Evolutionary conservation across 768 basidiomycete genomes (phyloP).

Genomic region (Auricularia heimuer): DNA sequence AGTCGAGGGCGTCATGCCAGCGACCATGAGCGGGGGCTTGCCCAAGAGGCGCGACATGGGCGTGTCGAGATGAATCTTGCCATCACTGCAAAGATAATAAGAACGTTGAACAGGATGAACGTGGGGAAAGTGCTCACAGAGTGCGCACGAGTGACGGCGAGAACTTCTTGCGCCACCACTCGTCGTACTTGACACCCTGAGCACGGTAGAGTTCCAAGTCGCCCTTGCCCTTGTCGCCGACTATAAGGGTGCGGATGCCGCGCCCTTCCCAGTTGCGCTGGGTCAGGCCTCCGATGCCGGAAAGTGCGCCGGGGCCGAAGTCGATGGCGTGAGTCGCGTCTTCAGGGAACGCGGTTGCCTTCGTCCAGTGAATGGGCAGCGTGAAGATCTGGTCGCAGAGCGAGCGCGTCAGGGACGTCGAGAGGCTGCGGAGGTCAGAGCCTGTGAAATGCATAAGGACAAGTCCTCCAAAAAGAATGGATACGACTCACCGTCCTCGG

Average conservation of each 20-base stretch:
- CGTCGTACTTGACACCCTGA: constrained; percentile 57
- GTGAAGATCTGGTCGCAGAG: constrained; percentile 93
- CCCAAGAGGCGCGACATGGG: constrained; percentile 92
- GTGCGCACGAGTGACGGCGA: constrained; percentile 65
- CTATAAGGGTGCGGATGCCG: constrained; percentile 81
- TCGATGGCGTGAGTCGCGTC: constrained; percentile 91
- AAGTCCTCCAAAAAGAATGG: constrained; percentile 6
- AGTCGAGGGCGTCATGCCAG: constrained; percentile 97
- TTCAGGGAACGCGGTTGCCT: constrained; percentile 82
- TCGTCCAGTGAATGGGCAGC: constrained; percentile 83
- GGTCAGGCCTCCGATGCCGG: constrained; percentile 87
- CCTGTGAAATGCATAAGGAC: constrained; percentile 36
- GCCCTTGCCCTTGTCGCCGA: constrained; percentile 85
- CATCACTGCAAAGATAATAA: constrained; percentile 50
- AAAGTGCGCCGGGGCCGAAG: constrained; percentile 91
- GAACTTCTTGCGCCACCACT: constrained; percentile 88
- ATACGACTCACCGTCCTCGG: constrained; percentile 70
- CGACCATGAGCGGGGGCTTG: constrained; percentile 98
- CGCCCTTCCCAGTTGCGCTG: constrained; percentile 87
- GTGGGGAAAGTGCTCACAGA: background rate
- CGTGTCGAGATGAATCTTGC: constrained; percentile 85
- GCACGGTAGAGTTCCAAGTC: constrained; percentile 77
- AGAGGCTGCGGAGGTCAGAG: constrained; percentile 63
- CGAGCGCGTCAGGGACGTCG: constrained; percentile 72
- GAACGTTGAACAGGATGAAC: background rate